Percentiles rank a stretch among this genome's conserved stretches.
These are phyloP conservation scores for Phytophthora megakarya DNA, from an alignment of 352 stramenopile genomes.

Conservation along the genomic window DNA sequence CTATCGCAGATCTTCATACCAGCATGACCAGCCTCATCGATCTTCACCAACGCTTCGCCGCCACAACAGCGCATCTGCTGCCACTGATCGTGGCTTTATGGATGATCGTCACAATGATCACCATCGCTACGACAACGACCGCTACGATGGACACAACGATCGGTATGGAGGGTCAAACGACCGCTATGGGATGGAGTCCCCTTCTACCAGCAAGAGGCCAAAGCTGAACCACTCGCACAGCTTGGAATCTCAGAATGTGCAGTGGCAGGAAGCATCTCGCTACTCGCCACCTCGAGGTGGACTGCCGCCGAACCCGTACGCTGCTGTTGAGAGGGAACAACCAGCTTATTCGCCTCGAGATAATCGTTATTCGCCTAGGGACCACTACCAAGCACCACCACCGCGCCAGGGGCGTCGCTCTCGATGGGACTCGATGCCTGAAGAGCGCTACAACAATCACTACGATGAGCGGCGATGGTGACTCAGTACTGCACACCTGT, in stretches of 20 bases:
- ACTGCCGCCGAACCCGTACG: conserved; percentile 31
- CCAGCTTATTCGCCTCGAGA: conserved; percentile 30
- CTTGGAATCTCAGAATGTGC: conserved; percentile 51
- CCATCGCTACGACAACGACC: conserved; percentile 25
- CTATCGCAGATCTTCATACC: conserved; percentile 28
- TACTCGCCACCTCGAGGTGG: conserved; percentile 33
- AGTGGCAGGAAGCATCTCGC: conserved; percentile 39
- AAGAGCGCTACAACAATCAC: conserved; percentile 37
- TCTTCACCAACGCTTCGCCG: conserved; percentile 39
- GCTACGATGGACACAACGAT: conserved; percentile 26
- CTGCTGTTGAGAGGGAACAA: conserved; percentile 38
- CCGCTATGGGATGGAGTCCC: conserved; percentile 31
- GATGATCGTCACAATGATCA: conserved; percentile 39
- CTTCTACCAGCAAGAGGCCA: conserved; percentile 50
- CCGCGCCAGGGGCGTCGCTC: conserved; percentile 31
- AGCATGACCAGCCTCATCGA: conserved; percentile 24
- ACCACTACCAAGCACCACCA: conserved; percentile 34
- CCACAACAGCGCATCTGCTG: conserved; percentile 50
- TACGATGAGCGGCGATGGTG: conserved; percentile 42
- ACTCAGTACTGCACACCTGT: conserved; percentile 16
- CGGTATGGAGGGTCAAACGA: conserved; percentile 27
- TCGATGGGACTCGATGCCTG: conserved; percentile 46
- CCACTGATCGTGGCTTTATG: conserved; percentile 22
- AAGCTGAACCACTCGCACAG: conserved; percentile 73
- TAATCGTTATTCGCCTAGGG: conserved; percentile 28